Conservation (phyloP, 176 grass and related monocot species). For the Juncus effusus region DNA sequence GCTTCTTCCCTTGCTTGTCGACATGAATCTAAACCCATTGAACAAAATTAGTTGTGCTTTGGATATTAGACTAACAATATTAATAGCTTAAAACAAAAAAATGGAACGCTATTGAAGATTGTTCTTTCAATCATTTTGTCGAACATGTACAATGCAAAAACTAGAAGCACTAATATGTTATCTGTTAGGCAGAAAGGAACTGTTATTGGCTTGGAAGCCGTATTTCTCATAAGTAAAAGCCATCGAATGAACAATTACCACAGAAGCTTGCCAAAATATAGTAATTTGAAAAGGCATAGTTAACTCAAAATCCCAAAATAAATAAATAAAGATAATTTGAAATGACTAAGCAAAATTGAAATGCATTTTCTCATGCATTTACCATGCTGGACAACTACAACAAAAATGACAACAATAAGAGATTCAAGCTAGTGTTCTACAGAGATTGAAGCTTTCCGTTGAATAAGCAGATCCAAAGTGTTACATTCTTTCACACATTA, state of each 20-base stretch:
- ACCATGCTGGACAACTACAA: not conserved
- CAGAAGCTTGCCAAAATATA: not conserved
- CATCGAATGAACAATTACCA: not conserved
- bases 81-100: too few relatives aligned
- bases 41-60: conserved; percentile 16
- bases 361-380: not conserved
- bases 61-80: not conserved
- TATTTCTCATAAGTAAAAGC: too few relatives aligned
- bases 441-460: not conserved
- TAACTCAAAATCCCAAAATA: not conserved
- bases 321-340: not conserved
- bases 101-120: not conserved
- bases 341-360: not conserved
- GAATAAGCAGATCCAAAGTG: not conserved
- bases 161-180: too few relatives aligned
- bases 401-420: not conserved
- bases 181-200: not conserved
- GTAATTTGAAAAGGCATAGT: not conserved
- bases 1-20: conserved; percentile 72
- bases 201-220: not conserved
- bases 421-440: not conserved
- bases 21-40: conserved; percentile 52
- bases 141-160: not conserved
- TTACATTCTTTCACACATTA: conserved; percentile 9
- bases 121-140: conserved; percentile 8